A percentile compares a stretch with the other conserved stretches of the same genome.
phyloP scores from a whole-genome alignment of 371 early-diverging fungal species.

The Mortierella sp. region DNA sequence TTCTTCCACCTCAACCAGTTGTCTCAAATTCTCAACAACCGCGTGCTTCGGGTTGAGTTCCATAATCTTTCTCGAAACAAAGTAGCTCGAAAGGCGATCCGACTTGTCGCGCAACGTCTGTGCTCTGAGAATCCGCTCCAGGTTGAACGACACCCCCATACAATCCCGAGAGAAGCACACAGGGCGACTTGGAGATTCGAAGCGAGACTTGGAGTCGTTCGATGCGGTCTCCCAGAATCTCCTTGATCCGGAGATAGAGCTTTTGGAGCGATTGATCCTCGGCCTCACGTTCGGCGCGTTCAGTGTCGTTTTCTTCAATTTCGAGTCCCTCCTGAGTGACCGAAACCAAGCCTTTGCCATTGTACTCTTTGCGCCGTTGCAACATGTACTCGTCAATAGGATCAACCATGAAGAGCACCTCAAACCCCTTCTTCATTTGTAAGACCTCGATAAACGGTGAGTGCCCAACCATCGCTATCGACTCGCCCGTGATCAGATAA shows the following conservation, averaged over 20 bases:
- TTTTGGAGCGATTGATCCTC: constrained; percentile 85
- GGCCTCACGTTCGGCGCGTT: constrained; percentile 93
- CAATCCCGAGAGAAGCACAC: constrained; percentile 97
- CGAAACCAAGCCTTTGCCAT: constrained; percentile 98
- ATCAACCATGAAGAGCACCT: constrained; percentile 97
- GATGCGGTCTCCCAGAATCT: constrained; percentile 96
- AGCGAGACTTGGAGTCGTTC: constrained; percentile 98
- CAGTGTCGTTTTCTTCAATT: constrained; percentile 97
- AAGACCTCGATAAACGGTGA: constrained; percentile 98
- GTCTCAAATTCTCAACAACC: constrained; percentile 93
- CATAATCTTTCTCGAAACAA: constrained; percentile 98
- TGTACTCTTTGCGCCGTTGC: constrained; percentile 98
- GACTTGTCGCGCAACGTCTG: constrained; percentile 97
- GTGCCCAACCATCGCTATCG: constrained; percentile 94
- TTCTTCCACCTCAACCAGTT: constrained; percentile 88
- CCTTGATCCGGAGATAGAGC: constrained; percentile 89
- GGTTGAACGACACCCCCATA: constrained; percentile 99
- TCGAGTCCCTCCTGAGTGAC: constrained; percentile 99
- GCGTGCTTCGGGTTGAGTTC: constrained; percentile 97
- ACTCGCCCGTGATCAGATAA: constrained; percentile 99
- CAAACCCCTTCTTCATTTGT: constrained; percentile 95
- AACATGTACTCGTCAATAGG: constrained; percentile 93
- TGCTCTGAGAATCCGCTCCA: constrained; percentile 99
- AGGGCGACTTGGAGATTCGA: constrained; percentile 96
- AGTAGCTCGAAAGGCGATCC: constrained; percentile 89